A percentile compares a stretch with the other conserved stretches of the same genome.
These are phyloP conservation scores for Glonium stellatum DNA, from an alignment of 495 filamentous ascomycete species.

Conservation along the genomic window DNA sequence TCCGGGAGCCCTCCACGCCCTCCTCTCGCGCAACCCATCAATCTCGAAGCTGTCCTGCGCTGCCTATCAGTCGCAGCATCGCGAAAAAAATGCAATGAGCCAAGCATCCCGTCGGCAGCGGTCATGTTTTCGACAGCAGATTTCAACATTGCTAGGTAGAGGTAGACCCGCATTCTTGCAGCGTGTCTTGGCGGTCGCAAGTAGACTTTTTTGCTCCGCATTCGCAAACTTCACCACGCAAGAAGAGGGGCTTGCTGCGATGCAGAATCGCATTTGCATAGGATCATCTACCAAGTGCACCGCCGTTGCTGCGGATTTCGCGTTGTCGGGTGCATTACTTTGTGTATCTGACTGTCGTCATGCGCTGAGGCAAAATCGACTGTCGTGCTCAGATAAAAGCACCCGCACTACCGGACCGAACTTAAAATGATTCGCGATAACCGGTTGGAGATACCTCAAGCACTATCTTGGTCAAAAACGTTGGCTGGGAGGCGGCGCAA, in stretches of 20 bases:
- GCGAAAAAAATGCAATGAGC: neutral
- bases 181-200: neutral
- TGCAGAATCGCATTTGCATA: neutral
- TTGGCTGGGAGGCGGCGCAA: neutral
- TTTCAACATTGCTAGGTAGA: neutral
- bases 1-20: constrained; percentile 22
- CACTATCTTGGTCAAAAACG: neutral
- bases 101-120: neutral
- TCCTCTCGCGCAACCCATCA: neutral
- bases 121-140: neutral
- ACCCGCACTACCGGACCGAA: constrained; percentile 1
- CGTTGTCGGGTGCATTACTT: neutral
- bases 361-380: constrained; percentile 7
- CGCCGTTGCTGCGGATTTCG: neutral
- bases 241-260: neutral
- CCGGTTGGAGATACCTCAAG: neutral
- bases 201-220: neutral
- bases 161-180: neutral
- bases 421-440: neutral
- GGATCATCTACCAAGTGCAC: constrained; percentile 3
- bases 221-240: neutral
- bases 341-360: constrained; percentile 3
- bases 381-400: constrained; percentile 7
- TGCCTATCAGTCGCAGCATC: neutral
- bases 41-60: neutral